Evolutionary conservation across 176 grass and related monocot genomes (phyloP), one percentile per base, ranked within the genome.

Genomic region (Avena eriantha): DNA sequence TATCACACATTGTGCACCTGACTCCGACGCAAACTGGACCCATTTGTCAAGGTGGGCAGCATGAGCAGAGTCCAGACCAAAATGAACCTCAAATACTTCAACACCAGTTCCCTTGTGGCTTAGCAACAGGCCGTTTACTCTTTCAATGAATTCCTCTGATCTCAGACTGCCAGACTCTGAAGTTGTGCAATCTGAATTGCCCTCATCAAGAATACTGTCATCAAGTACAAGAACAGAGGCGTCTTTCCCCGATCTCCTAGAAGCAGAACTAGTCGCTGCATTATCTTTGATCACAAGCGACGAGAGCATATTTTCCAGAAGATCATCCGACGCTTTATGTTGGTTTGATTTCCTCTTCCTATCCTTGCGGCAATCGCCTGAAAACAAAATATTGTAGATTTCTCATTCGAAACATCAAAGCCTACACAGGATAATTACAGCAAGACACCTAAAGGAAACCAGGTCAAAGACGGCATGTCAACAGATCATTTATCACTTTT

Each of bases 1-100:
- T 79, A 22, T 35, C 26, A 77, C 16, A 77, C 9, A 18, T 60
- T 43, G 33, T 24, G 77, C 33, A 60, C 55, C 34, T 22, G 21
- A 41, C 13, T 59, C 55, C 15, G 55, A 79, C 3, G 77, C 77
- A 79, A 79, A 60, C 21, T 79, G 54, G 55, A 79, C 19, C 77
- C 77, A 79, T 79, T 79, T 79, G 55, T 79, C 77, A 77, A 77
- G 74, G 74, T 77, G 49, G 49, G 74, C 26, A 35, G 74, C 74
- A 77, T 77, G 74, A 35, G 49, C 21, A 9, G 26, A 77, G 74
- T 77, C 21, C 48, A 77, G 50, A 11, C 4, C 74, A 79, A 79
- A 59, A 23, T 1, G 77, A 59, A 59, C 55, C 34, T 43, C 34
- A 59, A 79, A 79, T 12, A 23, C 3, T 79, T 15, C 34, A 60